Evolutionary conservation across 176 grass and related monocot species (phyloP).

Genomic region (Hordeum vulgare): DNA sequence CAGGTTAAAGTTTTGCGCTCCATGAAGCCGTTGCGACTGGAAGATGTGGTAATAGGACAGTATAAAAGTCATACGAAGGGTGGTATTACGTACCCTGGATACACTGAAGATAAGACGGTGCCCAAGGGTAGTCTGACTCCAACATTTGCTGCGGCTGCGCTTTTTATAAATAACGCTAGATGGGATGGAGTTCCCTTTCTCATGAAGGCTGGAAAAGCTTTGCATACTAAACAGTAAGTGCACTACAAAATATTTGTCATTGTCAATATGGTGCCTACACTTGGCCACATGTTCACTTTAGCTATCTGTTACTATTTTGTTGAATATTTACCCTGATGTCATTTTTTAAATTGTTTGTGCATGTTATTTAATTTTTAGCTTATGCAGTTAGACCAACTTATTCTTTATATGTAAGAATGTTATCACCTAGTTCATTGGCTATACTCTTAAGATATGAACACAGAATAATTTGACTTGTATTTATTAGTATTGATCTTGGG

Average conservation of each 20-base stretch:
- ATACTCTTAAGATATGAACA: neutral
- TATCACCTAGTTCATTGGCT: neutral
- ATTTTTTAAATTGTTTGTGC: neutral
- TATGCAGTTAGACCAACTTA: neutral
- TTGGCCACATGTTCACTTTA: neutral
- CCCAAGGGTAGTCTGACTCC: slow-evolving; percentile 73
- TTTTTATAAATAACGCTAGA: slow-evolving; percentile 91
- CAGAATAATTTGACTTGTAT: neutral
- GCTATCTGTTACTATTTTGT: neutral
- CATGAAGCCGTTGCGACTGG: slow-evolving; percentile 80
- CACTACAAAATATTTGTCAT: neutral
- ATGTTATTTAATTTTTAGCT: neutral
- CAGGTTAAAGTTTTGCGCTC: slow-evolving; percentile 91
- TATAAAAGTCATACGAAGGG: slow-evolving; percentile 79
- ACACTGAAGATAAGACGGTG: slow-evolving; percentile 86
- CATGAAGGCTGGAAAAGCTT: slow-evolving; percentile 94
- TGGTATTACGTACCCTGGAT: slow-evolving; percentile 62
- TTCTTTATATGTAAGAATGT: neutral
- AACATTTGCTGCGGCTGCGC: slow-evolving; percentile 78
- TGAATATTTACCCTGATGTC: neutral
- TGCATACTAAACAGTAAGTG: slow-evolving; percentile 66
- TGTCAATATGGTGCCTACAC: neutral
- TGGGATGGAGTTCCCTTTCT: slow-evolving; percentile 99
- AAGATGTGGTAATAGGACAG: slow-evolving; percentile 80
- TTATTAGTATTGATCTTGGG: neutral